Conservation (phyloP, 257 asterid species). For the Handroanthus guayacan region DNA sequence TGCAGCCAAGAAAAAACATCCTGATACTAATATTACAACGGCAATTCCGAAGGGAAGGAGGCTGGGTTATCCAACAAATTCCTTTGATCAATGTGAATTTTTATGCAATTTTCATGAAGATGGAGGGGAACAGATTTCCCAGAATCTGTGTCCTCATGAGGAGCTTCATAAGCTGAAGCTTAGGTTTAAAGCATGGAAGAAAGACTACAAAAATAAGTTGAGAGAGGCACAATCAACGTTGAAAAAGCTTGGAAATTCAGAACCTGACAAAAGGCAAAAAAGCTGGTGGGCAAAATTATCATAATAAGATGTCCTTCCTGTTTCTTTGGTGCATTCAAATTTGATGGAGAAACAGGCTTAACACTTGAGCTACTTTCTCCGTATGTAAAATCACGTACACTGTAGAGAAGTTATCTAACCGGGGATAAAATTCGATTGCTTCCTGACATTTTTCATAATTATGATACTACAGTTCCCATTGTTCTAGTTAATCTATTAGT, state of each 20-base stretch:
- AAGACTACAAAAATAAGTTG: conserved; percentile 59
- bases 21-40: background rate
- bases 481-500: too few relatives aligned
- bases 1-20: conserved; percentile 40
- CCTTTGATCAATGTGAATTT: conserved; percentile 10
- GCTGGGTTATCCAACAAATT: conserved; percentile 22
- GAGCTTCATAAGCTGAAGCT: conserved; percentile 60
- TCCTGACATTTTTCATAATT: too few relatives aligned
- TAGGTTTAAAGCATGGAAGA: conserved; percentile 69
- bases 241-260: conserved; percentile 49
- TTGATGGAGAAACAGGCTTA: too few relatives aligned
- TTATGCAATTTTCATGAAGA: conserved; percentile 23
- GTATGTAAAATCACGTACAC: background rate
- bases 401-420: background rate
- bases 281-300: conserved; percentile 67
- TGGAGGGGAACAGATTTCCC: conserved; percentile 18
- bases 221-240: conserved; percentile 53
- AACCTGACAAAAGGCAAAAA: conserved; percentile 43
- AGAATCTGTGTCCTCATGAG: conserved; percentile 25
- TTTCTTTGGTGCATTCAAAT: too few relatives aligned
- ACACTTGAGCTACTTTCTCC: too few relatives aligned
- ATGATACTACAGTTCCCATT: too few relatives aligned
- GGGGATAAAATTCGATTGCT: background rate
- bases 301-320: background rate
- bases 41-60: conserved; percentile 2